phyloP scores from a whole-genome alignment of 192 early-diverging fungal species.

The Helicostylum pulchrum region DNA sequence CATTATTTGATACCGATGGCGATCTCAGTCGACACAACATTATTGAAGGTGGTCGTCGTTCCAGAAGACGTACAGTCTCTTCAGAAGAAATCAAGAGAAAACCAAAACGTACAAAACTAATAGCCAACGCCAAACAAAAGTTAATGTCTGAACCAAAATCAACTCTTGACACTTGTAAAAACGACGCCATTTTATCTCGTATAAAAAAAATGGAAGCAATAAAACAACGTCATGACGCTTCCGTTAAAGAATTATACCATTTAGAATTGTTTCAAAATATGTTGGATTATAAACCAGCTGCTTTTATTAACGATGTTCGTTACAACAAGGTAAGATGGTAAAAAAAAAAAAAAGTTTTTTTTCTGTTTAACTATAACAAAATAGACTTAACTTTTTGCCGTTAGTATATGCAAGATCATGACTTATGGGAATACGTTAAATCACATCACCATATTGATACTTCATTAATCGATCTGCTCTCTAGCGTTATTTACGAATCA shows the following conservation, averaged over 20 bases:
- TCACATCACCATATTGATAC: constrained; percentile 36
- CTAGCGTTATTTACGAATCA: constrained; percentile 5
- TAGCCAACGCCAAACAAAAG: constrained; percentile 3
- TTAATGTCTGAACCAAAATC: constrained; percentile 26
- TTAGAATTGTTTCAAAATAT: constrained; percentile 50
- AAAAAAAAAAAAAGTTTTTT: too few species aligned
- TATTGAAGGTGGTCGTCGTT: constrained; percentile 17
- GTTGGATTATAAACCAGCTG: constrained; percentile 52
- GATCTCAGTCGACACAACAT: constrained; percentile 35
- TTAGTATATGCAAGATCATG: constrained; percentile 38
- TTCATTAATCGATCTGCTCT: constrained; percentile 33
- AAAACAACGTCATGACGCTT: constrained; percentile 49
- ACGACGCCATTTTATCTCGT: constrained; percentile 35
- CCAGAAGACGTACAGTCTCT: not conserved
- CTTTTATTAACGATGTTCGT: constrained; percentile 51
- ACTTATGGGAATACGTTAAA: constrained; percentile 50
- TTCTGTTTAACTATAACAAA: too few species aligned
- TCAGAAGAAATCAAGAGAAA: not conserved
- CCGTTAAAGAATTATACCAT: constrained; percentile 58
- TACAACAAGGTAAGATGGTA: constrained; percentile 34
- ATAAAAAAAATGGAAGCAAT: constrained; percentile 43
- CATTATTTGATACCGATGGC: constrained; percentile 38
- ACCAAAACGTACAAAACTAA: not conserved
- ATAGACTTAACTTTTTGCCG: not conserved
- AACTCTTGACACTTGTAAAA: constrained; percentile 43